Base-by-base conservation (phyloP, 2,329 filamentous ascomycete species). In the Ophiosphaerella korrae region DNA sequence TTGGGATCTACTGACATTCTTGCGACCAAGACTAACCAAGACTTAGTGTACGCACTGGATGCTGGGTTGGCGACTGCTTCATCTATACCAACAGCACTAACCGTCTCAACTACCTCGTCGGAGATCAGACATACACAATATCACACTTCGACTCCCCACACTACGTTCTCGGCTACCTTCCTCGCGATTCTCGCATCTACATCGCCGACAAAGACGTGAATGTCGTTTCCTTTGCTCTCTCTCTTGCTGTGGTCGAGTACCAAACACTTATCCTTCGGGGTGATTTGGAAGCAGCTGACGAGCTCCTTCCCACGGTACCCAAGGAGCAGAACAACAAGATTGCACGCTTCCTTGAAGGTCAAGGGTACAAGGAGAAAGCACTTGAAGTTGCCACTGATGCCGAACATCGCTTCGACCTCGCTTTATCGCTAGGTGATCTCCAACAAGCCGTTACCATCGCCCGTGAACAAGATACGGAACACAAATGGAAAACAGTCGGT, bases 11-110 rank as follows among this genome's bases (percentile, higher is more conserved):
- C 3, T 8, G 8, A 5, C 7, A 34, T 42, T 21, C n/a, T 23
- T 14, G 14, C 16, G 3, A 39, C 34, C 9, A 37, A 41, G 24
- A 18, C 63, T 66, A 63, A 50, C 52, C 31, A 39, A 24, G 13
- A 31, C 16, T 47, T 55, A 90, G 88, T 58, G 92, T 97, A 44
- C 89, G 90, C 59, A 97, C 93, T 16, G 94, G 93, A 63, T 90
- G 96, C 78, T 99, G 94, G 94, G 90, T 99, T 50, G 94, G 94
- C 56, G 94, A 99, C 78, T 96, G 93, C 79, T 96, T 99, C 82
- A 92, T 97, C 73, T 99, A 97, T 82, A 97, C 94, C 48, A 97
- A 96, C 81, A 89, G 84, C 74, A 96, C 92, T 8, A 97, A 97
- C 81, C 89, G 94, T 55, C 82, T 99, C 53, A 97, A 97, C 80